These are phyloP conservation scores for Leersia perrieri DNA, from an alignment of 176 grass and related monocot species.

Conservation along the genomic window DNA sequence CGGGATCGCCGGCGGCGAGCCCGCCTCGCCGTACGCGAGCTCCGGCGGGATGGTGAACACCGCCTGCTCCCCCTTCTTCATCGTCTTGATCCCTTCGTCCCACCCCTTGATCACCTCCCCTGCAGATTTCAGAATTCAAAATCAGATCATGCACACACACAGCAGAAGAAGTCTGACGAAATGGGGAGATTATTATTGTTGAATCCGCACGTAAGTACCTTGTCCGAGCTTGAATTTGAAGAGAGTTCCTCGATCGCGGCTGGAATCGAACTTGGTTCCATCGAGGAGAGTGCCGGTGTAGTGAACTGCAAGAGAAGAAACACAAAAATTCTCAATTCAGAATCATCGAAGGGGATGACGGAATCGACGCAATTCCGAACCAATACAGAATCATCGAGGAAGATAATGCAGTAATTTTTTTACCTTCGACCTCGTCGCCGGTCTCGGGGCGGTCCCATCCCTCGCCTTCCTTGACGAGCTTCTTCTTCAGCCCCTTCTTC, in stretches of 20 bases:
- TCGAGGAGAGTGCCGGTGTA: constrained; percentile 90
- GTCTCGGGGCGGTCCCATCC: constrained; percentile 67
- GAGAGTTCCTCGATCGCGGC: constrained; percentile 75
- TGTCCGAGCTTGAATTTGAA: constrained; percentile 94
- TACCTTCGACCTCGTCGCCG: constrained; percentile 95
- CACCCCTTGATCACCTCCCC: constrained; percentile 94
- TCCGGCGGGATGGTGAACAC: constrained; percentile 80
- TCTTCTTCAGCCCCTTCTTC: constrained; percentile 80
- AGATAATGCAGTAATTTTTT: too few species aligned
- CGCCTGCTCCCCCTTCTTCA: constrained; percentile 94
- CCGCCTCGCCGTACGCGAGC: constrained; percentile 72
- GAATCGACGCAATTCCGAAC: too few species aligned
- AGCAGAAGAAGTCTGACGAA: too few species aligned
- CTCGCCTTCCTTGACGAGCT: constrained; percentile 71
- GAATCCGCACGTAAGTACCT: constrained; percentile 24
- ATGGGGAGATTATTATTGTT: too few species aligned
- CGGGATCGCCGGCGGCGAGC: constrained; percentile 66
- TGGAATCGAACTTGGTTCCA: constrained; percentile 85
- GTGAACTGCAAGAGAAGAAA: constrained; percentile 44
- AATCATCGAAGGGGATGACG: too few species aligned
- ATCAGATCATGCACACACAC: neutral
- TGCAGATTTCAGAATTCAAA: neutral
- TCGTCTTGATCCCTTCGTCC: constrained; percentile 89
- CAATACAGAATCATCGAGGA: too few species aligned
- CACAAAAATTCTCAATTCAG: too few species aligned